Conservation (phyloP, 345 rosid species). For the Rubroshorea leprosula region DNA sequence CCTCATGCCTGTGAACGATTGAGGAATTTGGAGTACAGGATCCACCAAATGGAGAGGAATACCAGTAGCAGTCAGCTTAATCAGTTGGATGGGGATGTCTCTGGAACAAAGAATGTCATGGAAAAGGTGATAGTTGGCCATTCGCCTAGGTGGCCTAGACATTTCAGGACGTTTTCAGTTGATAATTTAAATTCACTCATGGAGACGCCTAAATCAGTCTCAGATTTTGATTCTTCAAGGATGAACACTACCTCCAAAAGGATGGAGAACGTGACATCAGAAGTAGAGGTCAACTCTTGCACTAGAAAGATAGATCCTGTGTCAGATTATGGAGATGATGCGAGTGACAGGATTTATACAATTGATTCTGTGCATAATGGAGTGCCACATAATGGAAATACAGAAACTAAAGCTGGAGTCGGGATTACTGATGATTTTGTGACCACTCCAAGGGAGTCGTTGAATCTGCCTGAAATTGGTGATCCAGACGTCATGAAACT, state of each 20-base stretch:
- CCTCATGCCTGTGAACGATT: constrained; percentile 36
- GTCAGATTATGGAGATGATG: constrained; percentile 54
- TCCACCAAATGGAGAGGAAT: constrained; percentile 66
- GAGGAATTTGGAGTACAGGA: constrained; percentile 70
- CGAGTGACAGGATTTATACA: constrained; percentile 80
- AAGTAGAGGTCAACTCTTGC: constrained; percentile 32
- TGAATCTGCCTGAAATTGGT: constrained; percentile 40
- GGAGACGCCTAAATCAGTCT: constrained; percentile 31
- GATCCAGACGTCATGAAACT: constrained; percentile 86
- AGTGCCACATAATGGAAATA: constrained; percentile 25
- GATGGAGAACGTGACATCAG: constrained; percentile 31
- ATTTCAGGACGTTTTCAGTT: constrained; percentile 41
- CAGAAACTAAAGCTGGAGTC: constrained; percentile 39
- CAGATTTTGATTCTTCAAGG: constrained; percentile 52
- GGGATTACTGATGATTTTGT: constrained; percentile 41
- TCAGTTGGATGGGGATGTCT: constrained; percentile 43
- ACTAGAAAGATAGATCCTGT: constrained; percentile 31
- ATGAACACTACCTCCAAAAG: constrained; percentile 42
- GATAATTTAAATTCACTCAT: constrained; percentile 54
- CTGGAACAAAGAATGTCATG: constrained; percentile 37
- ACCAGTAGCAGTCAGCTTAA: constrained; percentile 40
- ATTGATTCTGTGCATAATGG: constrained; percentile 71
- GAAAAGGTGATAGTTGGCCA: constrained; percentile 77
- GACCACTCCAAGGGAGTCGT: constrained; percentile 38
- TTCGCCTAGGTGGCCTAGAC: constrained; percentile 61